Evolutionary conservation across 768 basidiomycete species (phyloP).

Genomic region (Agaricus blazei): DNA sequence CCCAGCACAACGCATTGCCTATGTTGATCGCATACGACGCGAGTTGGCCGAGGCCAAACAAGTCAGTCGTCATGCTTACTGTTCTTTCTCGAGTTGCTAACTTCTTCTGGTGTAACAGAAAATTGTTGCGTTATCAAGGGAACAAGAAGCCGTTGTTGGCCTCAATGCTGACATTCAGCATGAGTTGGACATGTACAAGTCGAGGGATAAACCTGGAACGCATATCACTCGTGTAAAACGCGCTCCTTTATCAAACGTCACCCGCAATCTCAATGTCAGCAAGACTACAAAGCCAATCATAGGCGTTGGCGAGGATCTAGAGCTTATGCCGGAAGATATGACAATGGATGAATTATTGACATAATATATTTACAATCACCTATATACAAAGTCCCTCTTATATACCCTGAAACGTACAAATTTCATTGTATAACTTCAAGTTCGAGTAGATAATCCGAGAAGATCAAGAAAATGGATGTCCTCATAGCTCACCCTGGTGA

Average conservation of each 20-base stretch:
- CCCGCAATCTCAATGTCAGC: slow-evolving; percentile 29
- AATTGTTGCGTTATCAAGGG: slow-evolving; percentile 40
- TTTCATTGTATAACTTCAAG: too few relatives aligned
- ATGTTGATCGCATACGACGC: slow-evolving; percentile 77
- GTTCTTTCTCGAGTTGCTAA: background rate
- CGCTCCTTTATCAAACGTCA: slow-evolving; percentile 40
- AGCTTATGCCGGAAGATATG: slow-evolving; percentile 41
- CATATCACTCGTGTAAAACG: slow-evolving; percentile 47
- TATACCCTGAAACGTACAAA: background rate
- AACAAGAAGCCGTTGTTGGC: slow-evolving; percentile 39
- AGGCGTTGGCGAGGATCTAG: slow-evolving; percentile 13
- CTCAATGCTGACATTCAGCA: slow-evolving; percentile 43
- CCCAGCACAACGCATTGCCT: slow-evolving; percentile 80
- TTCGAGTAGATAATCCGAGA: background rate
- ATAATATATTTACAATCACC: too few relatives aligned
- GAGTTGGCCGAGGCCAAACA: slow-evolving; percentile 81
- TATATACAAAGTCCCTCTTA: background rate
- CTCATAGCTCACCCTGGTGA: background rate
- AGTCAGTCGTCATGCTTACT: slow-evolving; percentile 36
- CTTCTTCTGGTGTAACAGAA: slow-evolving; percentile 28
- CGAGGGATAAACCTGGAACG: slow-evolving; percentile 51
- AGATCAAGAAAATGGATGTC: background rate
- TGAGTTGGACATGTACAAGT: slow-evolving; percentile 59
- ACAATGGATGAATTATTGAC: slow-evolving; percentile 42
- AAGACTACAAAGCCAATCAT: slow-evolving; percentile 8